These are phyloP conservation scores for Eucalyptus paniculata DNA, from an alignment of 345 rosid species.

Conservation along the genomic window DNA sequence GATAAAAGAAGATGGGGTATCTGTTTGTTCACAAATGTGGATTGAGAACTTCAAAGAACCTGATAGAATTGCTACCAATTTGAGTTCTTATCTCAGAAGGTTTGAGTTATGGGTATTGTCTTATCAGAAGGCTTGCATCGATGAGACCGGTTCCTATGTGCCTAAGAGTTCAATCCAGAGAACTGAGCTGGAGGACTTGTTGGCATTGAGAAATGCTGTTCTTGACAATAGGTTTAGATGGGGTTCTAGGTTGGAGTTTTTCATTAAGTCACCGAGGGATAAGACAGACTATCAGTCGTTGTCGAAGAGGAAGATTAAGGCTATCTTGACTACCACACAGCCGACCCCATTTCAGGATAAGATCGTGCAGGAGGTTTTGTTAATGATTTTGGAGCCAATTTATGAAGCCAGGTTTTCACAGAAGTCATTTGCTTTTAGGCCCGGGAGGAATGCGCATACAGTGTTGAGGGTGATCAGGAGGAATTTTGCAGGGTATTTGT, in stretches of 20 bases:
- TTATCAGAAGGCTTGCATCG: conserved; percentile 83
- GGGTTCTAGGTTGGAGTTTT: conserved; percentile 91
- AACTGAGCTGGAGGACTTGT: conserved; percentile 69
- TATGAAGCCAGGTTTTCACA: conserved; percentile 83
- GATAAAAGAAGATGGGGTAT: conserved; percentile 87
- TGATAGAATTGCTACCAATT: conserved; percentile 38
- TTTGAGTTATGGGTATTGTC: conserved; percentile 93
- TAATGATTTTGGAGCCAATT: conserved; percentile 79
- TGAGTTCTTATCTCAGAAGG: conserved; percentile 58
- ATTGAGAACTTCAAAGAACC: conserved; percentile 43
- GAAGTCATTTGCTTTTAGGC: conserved; percentile 85
- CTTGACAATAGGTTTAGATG: conserved; percentile 90
- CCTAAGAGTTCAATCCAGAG: conserved; percentile 76
- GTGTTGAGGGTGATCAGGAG: conserved; percentile 83
- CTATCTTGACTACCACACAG: conserved; percentile 77
- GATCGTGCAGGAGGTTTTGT: conserved; percentile 87
- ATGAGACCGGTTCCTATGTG: conserved; percentile 80
- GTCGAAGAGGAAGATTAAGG: conserved; percentile 92
- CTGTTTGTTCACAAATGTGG: conserved; percentile 97
- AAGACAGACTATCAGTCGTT: conserved; percentile 76
- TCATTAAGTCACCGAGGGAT: conserved; percentile 79
- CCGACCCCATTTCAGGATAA: conserved; percentile 85
- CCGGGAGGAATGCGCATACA: conserved; percentile 82
- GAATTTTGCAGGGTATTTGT: conserved; percentile 81
- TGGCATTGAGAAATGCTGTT: conserved; percentile 79